Conservation (phyloP, 371 early-diverging fungal species). For the Basidiobolus meristosporus region DNA sequence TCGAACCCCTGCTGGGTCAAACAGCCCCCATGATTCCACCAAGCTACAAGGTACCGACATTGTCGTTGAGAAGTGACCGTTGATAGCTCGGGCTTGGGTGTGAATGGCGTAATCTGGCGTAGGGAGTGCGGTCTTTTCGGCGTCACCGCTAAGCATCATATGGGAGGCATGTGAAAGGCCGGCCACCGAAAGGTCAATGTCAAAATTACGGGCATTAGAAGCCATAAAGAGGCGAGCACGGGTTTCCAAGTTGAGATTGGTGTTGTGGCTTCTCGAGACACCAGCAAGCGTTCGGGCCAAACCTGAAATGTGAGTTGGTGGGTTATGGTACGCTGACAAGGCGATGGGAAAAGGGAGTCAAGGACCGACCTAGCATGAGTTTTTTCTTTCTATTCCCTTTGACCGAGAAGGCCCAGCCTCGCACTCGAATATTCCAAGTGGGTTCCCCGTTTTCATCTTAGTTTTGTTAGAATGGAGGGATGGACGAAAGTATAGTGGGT, state of each 20-base stretch:
- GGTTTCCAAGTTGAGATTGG: constrained; percentile 11
- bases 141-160: constrained; percentile 3
- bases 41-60: background rate
- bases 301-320: constrained; percentile 5
- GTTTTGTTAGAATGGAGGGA: background rate
- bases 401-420: background rate
- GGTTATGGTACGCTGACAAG: no score
- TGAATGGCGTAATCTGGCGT: background rate
- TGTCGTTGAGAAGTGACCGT: background rate
- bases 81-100: background rate
- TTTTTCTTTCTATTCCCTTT: constrained; percentile 1
- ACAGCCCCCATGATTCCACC: background rate
- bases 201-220: constrained; percentile 6
- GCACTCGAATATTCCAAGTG: background rate
- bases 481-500: background rate
- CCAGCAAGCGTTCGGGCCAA: constrained; percentile 14
- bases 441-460: background rate
- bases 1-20: constrained; percentile 1
- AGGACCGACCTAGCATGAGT: constrained; percentile 1
- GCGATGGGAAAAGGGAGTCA: no score
- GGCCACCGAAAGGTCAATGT: constrained; percentile 2
- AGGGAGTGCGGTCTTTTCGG: constrained; percentile 1
- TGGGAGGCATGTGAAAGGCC: constrained; percentile 4
- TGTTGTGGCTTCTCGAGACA: constrained; percentile 10
- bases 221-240: constrained; percentile 17